Conservation (phyloP, 192 early-diverging fungal genomes). For the Coemansia sp. region DNA sequence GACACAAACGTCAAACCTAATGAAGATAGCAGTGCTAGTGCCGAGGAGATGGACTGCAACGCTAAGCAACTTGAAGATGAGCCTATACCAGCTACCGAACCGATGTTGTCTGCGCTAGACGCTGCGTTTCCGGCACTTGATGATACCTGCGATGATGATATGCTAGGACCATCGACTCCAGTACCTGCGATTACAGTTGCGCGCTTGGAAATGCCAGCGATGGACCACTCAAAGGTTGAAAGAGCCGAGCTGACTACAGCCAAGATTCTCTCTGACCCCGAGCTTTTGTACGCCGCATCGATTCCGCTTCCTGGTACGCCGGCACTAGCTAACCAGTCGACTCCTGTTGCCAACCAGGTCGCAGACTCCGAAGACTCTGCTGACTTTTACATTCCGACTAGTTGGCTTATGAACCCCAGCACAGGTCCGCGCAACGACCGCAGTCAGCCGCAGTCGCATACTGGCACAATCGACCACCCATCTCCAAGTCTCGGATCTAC, state of each 20-base stretch:
- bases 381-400: slow-evolving; percentile 49
- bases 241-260: slow-evolving; percentile 38
- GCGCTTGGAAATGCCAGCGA: slow-evolving; percentile 4
- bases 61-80: neutral
- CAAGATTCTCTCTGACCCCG: slow-evolving; percentile 45
- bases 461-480: slow-evolving; percentile 8
- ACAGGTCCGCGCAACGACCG: slow-evolving; percentile 15
- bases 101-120: neutral
- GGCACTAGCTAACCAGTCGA: slow-evolving; percentile 21
- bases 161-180: neutral
- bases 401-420: slow-evolving; percentile 52
- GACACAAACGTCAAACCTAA: neutral
- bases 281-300: slow-evolving; percentile 41
- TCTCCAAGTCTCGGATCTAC: neutral
- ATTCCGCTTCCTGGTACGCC: slow-evolving; percentile 51
- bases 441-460: slow-evolving; percentile 8
- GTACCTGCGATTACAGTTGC: neutral
- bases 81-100: neutral
- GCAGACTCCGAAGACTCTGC: slow-evolving; percentile 1
- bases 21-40: neutral
- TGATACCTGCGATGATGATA: neutral
- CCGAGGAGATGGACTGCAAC: slow-evolving; percentile 1
- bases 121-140: neutral
- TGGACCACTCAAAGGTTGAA: neutral
- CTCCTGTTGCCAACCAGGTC: slow-evolving; percentile 6